Base-by-base conservation (phyloP, 768 basidiomycete species). In the Daedaleopsis nitida region DNA sequence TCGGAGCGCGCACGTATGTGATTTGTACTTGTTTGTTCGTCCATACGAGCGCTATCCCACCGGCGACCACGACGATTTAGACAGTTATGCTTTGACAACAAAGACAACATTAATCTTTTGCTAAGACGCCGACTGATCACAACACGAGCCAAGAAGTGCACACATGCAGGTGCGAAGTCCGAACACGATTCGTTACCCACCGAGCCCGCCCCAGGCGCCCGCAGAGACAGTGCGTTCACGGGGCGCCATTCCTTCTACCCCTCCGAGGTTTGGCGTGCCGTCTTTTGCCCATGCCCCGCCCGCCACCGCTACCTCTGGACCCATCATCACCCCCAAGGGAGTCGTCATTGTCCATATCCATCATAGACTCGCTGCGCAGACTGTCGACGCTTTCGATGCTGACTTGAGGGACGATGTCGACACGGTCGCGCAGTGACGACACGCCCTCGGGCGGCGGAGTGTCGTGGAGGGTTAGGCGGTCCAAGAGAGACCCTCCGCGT, bases 401-500 rank as follows among this genome's bases (percentile, higher is more conserved):
- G 17, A 50, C 50, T 14, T 64, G 60, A 21, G 52, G 32, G 0
- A 73, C 71, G 34, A 74, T 32, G 51, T 79, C 75, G n/a, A 79
- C 76, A 14, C 78, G 69, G 0, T 79, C 78, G 5, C 74, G 67
- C 55, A 80, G 58, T 5, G 78, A 73, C 9, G 62, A 52, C 64
- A 63, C 27, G 64, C 65, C 34, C 58, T 54, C 58, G 58, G 43
- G 21, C 16, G 53, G 38, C 21, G 37, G 32, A 55, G 50, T 35
- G 37, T 60, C 60, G 32, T 70, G 69, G 16, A 77, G 58, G 12
- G 68, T 70, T 47, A 80, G 63, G 32, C 79, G 73, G 27, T 80
- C 79, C 24, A 80, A 59, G 17, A 80, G 63, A 0, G 79, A 80
- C 1, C 64, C 67, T 8, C 76, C 77, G 21, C 71, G 68, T 38